Percentiles rank a stretch among this genome's conserved stretches.
phyloP scores from a whole-genome alignment of 306 rosid genomes.

The Urtica urens region DNA sequence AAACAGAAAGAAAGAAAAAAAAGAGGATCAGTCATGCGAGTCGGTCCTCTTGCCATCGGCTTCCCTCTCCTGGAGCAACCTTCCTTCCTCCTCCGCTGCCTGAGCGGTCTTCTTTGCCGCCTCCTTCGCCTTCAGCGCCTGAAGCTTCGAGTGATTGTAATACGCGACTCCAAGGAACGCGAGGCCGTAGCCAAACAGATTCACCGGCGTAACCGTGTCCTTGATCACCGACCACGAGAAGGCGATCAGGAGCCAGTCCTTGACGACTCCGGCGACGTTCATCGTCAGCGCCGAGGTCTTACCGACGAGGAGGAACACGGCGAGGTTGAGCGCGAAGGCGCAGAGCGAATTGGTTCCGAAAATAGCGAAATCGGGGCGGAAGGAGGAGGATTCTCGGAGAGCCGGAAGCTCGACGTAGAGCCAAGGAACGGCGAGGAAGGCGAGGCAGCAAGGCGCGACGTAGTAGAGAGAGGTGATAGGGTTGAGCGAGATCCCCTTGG shows the following conservation, averaged over 20 bases:
- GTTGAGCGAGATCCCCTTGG: constrained; percentile 71
- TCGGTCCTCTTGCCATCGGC: constrained; percentile 60
- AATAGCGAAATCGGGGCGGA: constrained; percentile 47
- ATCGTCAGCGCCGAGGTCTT: constrained; percentile 95
- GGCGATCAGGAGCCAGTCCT: constrained; percentile 90
- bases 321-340: constrained; percentile 81
- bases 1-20: neutral
- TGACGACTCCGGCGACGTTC: constrained; percentile 98
- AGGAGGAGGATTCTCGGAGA: constrained; percentile 60
- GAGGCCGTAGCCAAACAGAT: constrained; percentile 71
- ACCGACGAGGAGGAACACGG: constrained; percentile 80
- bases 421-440: constrained; percentile 73
- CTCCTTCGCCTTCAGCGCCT: constrained; percentile 85
- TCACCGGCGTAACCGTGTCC: constrained; percentile 77
- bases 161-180: constrained; percentile 84
- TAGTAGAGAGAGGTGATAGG: constrained; percentile 93
- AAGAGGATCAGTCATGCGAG: constrained; percentile 35
- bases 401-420: constrained; percentile 60
- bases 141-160: constrained; percentile 85
- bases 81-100: constrained; percentile 79
- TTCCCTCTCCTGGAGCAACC: constrained; percentile 69
- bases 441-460: constrained; percentile 83
- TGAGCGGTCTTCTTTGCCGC: constrained; percentile 75
- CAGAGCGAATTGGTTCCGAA: constrained; percentile 74
- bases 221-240: constrained; percentile 98